phyloP scores from a whole-genome alignment of 2,329 filamentous ascomycete genomes.

The Lachnellula occidentalis region DNA sequence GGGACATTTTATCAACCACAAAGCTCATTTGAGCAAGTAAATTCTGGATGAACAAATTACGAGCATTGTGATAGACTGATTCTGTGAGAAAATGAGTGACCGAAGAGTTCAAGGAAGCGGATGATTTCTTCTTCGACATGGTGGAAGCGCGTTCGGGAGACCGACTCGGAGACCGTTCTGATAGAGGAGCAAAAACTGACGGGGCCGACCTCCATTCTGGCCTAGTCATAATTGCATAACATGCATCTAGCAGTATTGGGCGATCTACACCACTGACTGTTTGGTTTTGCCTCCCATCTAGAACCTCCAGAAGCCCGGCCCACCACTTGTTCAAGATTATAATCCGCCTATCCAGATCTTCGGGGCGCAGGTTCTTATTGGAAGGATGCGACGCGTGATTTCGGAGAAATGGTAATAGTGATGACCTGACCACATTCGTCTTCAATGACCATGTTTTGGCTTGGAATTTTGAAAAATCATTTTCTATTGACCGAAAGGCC shows the following conservation, averaged over 20 bases:
- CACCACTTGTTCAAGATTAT: constrained; percentile 72
- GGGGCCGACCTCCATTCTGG: constrained; percentile 62
- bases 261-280: constrained; percentile 65
- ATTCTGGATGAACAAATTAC: constrained; percentile 65
- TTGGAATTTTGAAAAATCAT: constrained; percentile 64
- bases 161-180: constrained; percentile 34
- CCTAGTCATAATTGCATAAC: constrained; percentile 64
- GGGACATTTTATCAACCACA: constrained; percentile 68
- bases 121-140: constrained; percentile 32
- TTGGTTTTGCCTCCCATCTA: constrained; percentile 63
- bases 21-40: constrained; percentile 64
- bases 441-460: constrained; percentile 63
- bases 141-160: constrained; percentile 25
- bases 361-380: constrained; percentile 52
- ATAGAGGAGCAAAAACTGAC: constrained; percentile 49
- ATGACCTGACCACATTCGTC: constrained; percentile 60
- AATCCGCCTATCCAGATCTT: constrained; percentile 63
- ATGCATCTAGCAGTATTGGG: constrained; percentile 63
- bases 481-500: constrained; percentile 61
- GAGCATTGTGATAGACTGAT: constrained; percentile 66
- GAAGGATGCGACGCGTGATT: constrained; percentile 55
- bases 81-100: constrained; percentile 63
- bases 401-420: constrained; percentile 60
- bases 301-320: constrained; percentile 62
- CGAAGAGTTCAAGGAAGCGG: constrained; percentile 50